Evolutionary conservation across 2,329 filamentous ascomycete genomes (phyloP).

Genomic region (Pseudopyricularia cyperi): DNA sequence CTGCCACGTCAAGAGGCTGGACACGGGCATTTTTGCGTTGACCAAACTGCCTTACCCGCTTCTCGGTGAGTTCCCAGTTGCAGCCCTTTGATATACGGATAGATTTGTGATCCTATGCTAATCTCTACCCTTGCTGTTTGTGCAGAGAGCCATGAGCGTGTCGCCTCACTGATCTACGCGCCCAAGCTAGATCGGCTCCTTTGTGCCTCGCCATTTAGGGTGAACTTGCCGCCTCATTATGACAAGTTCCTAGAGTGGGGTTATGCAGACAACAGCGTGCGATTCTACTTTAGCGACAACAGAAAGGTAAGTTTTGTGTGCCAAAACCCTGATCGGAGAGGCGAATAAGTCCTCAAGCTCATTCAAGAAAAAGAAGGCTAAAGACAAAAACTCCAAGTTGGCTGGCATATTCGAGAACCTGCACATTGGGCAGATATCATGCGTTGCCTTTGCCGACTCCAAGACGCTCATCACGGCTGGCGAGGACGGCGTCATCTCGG

Average conservation of each 20-base stretch:
- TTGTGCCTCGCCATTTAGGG: constrained; percentile 68
- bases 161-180: constrained; percentile 67
- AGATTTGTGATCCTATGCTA: too few species aligned
- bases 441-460: constrained; percentile 74
- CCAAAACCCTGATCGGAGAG: not conserved
- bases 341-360: not conserved
- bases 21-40: constrained; percentile 64
- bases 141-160: constrained; percentile 58
- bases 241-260: constrained; percentile 96
- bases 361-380: constrained; percentile 10
- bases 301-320: constrained; percentile 42
- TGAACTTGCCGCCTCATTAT: constrained; percentile 76
- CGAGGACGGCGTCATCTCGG: constrained; percentile 79
- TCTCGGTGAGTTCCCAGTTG: constrained; percentile 35
- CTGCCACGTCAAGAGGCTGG: constrained; percentile 56
- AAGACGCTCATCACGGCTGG: constrained; percentile 85
- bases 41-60: constrained; percentile 69
- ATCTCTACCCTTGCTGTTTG: constrained; percentile 3
- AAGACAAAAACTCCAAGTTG: constrained; percentile 24
- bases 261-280: constrained; percentile 81
- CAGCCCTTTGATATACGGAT: not conserved
- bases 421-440: constrained; percentile 80
- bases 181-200: constrained; percentile 71
- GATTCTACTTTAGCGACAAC: constrained; percentile 78
- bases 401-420: constrained; percentile 88